Evolutionary conservation across 805 yeast species (phyloP).

Genomic region (Dipodascus geniculatus): DNA sequence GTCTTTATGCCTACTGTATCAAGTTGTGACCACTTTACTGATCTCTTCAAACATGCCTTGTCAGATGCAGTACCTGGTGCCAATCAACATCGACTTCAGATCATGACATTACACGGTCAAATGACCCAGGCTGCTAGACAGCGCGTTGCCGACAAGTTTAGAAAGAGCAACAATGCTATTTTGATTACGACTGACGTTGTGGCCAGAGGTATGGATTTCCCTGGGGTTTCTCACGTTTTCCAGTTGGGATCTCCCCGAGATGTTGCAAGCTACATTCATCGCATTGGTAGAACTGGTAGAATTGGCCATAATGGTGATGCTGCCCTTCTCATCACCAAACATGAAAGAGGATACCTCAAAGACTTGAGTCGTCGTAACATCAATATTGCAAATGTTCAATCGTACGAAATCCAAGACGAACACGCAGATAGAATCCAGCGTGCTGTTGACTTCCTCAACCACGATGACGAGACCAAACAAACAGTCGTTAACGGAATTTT

Average conservation of each 20-base stretch:
- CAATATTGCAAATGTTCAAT: slow-evolving; percentile 3
- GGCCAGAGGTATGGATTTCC: slow-evolving; percentile 95
- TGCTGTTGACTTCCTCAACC: background rate
- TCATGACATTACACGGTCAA: slow-evolving; percentile 45
- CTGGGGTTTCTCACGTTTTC: slow-evolving; percentile 71
- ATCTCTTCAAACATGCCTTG: slow-evolving; percentile 25
- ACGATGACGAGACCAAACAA: background rate
- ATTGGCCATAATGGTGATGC: slow-evolving; percentile 76
- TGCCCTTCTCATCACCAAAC: slow-evolving; percentile 40
- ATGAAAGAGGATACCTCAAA: slow-evolving; percentile 45
- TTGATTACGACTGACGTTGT: slow-evolving; percentile 85
- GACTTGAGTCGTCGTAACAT: slow-evolving; percentile 12
- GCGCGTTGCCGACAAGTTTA: slow-evolving; percentile 42
- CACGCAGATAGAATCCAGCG: slow-evolving; percentile 3
- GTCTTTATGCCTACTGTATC: slow-evolving; percentile 72
- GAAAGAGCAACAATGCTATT: slow-evolving; percentile 37
- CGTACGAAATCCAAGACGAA: slow-evolving; percentile 21
- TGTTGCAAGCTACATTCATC: slow-evolving; percentile 73
- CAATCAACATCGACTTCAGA: slow-evolving; percentile 21
- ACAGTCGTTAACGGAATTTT: background rate
- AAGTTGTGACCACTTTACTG: slow-evolving; percentile 47
- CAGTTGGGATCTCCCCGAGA: slow-evolving; percentile 73
- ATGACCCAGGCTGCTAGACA: slow-evolving; percentile 61
- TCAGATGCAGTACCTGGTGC: slow-evolving; percentile 3
- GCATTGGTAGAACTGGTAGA: slow-evolving; percentile 94